Percentiles rank a stretch among this genome's conserved stretches.
phyloP scores from a whole-genome alignment of 2,329 filamentous ascomycete species.

The Triangularia setosa region DNA sequence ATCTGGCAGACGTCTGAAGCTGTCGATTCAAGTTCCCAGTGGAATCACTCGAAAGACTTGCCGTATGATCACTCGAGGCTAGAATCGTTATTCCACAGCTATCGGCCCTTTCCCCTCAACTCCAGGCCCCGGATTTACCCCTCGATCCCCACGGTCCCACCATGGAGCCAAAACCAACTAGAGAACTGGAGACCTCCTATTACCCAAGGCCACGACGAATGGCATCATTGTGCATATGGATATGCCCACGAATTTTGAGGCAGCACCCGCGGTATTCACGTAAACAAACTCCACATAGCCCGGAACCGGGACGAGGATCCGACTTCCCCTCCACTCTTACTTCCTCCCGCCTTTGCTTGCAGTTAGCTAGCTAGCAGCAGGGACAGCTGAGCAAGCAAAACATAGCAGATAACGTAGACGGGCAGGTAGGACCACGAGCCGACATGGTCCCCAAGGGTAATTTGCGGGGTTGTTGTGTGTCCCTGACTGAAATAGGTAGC shows the following conservation, averaged over 20 bases:
- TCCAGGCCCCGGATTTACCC: neutral
- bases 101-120: neutral
- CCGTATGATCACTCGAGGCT: neutral
- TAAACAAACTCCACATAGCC: neutral
- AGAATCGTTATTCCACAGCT: neutral
- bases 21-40: neutral
- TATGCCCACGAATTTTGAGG: neutral
- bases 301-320: neutral
- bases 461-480: neutral
- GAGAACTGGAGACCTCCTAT: neutral
- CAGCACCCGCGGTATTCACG: neutral
- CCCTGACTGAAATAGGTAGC: neutral
- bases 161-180: neutral
- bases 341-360: neutral
- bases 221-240: neutral
- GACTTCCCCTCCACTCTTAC: neutral
- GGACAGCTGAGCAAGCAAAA: neutral
- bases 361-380: neutral
- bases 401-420: neutral
- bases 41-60: neutral
- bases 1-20: neutral
- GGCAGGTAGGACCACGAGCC: neutral
- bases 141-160: neutral
- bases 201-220: neutral
- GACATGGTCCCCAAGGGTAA: neutral